A percentile compares a stretch with the other conserved stretches of the same genome.
These are phyloP conservation scores for Sclerospora graminicola DNA, from an alignment of 352 stramenopile species.

Conservation along the genomic window DNA sequence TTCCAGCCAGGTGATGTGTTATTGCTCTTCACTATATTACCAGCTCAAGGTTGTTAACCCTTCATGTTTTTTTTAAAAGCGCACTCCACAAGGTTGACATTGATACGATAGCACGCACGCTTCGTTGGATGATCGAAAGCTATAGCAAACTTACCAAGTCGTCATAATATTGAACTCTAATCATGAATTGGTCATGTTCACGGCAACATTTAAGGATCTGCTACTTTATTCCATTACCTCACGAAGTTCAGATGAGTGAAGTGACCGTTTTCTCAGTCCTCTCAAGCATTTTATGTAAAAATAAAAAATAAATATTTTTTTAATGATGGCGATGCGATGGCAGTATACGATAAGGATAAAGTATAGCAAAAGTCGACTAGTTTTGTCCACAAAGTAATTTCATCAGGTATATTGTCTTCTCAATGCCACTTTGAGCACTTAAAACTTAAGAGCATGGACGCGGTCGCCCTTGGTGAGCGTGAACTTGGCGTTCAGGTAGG, in stretches of 20 bases:
- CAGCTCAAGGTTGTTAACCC: too few relatives aligned
- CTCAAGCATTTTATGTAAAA: too few relatives aligned
- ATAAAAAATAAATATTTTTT: too few relatives aligned
- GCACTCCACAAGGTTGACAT: slow-evolving; percentile 84
- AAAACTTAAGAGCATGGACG: slow-evolving; percentile 99
- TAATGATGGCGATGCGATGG: too few relatives aligned
- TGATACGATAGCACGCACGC: slow-evolving; percentile 58
- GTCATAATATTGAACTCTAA: slow-evolving; percentile 19
- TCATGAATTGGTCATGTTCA: neutral
- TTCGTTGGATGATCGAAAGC: slow-evolving; percentile 64
- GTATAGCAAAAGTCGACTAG: too few relatives aligned
- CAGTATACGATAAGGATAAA: too few relatives aligned
- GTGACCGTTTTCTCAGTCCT: too few relatives aligned
- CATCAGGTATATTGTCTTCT: slow-evolving; percentile 52
- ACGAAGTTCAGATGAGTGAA: too few relatives aligned
- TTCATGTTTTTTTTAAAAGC: slow-evolving; percentile 11
- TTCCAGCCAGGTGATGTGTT: slow-evolving; percentile 56
- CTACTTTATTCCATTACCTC: too few relatives aligned
- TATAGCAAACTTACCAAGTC: slow-evolving; percentile 47
- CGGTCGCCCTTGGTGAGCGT: slow-evolving; percentile 95
- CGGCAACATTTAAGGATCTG: slow-evolving; percentile 3
- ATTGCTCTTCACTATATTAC: too few relatives aligned
- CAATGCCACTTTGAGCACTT: slow-evolving; percentile 41
- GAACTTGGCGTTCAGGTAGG: slow-evolving; percentile 98
- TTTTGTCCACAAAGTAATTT: too few relatives aligned